phyloP scores from a whole-genome alignment of 163 green algal genomes.

The Picocystis sp. region DNA sequence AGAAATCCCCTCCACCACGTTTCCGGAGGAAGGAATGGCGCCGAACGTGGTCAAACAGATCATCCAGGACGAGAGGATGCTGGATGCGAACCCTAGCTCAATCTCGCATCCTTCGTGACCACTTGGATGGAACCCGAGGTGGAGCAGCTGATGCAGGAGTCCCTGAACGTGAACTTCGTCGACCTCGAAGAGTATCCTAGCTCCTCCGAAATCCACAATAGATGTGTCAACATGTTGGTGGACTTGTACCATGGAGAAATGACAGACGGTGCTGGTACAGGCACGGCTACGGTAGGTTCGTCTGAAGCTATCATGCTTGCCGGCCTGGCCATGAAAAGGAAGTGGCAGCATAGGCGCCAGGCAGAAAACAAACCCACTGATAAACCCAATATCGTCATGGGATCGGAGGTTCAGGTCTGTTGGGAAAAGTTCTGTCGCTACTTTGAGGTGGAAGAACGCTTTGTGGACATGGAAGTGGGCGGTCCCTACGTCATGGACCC shows the following conservation, averaged over 20 bases:
- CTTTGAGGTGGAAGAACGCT: slow-evolving; percentile 45
- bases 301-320: slow-evolving; percentile 56
- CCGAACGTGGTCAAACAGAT: slow-evolving; percentile 32
- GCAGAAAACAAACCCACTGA: slow-evolving; percentile 19
- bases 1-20: no score
- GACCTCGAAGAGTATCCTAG: slow-evolving; percentile 45
- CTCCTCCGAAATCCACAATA: slow-evolving; percentile 39
- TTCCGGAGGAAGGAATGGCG: no score
- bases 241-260: slow-evolving; percentile 39
- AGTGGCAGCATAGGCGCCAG: slow-evolving; percentile 28
- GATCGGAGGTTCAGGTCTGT: slow-evolving; percentile 32
- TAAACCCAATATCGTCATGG: slow-evolving; percentile 55
- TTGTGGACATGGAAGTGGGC: slow-evolving; percentile 31
- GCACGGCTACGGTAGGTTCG: slow-evolving; percentile 35
- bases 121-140: slow-evolving; percentile 50
- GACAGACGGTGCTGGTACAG: slow-evolving; percentile 1
- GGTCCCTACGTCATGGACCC: slow-evolving; percentile 24
- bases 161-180: slow-evolving; percentile 42
- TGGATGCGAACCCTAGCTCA: slow-evolving; percentile 47
- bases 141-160: slow-evolving; percentile 23
- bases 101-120: slow-evolving; percentile 50
- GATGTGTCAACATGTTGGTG: slow-evolving; percentile 45
- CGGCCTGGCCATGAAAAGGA: slow-evolving; percentile 43
- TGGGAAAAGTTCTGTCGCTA: slow-evolving; percentile 52
- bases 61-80: slow-evolving; percentile 37